Conservation (phyloP, 108 stramenopile species). For the Fragilaria radians region DNA sequence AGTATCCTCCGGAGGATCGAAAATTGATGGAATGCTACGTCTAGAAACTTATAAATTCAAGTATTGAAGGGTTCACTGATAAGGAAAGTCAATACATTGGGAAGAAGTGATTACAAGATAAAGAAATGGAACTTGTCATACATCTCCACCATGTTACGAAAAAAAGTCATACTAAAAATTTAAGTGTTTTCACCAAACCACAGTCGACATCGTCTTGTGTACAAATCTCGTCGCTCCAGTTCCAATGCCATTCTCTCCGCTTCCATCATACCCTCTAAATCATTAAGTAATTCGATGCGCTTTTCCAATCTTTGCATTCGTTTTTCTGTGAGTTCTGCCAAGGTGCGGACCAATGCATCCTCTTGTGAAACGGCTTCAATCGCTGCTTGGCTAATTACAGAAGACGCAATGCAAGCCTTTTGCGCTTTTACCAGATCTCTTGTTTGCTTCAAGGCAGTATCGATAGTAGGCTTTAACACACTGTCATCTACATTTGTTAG, state of each 20-base stretch:
- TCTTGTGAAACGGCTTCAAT: conserved; percentile 30
- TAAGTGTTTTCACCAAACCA: conserved; percentile 50
- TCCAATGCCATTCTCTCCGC: conserved; percentile 83
- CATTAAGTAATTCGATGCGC: conserved; percentile 68
- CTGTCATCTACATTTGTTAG: conserved; percentile 15
- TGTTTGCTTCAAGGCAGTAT: conserved; percentile 51
- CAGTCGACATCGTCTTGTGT: conserved; percentile 76
- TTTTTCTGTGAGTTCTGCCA: conserved; percentile 67
- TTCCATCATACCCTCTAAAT: conserved; percentile 81
- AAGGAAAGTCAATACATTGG: no score
- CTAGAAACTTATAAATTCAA: no score
- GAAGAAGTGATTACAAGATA: no score
- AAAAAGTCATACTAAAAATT: no score
- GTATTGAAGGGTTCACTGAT: no score
- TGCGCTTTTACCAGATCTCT: conserved; percentile 38
- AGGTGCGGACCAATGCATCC: conserved; percentile 29
- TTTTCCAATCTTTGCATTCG: conserved; percentile 80
- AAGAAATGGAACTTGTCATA: no score
- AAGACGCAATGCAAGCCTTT: conserved; percentile 43
- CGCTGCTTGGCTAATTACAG: conserved; percentile 44
- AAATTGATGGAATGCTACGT: no score
- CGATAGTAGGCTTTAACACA: conserved; percentile 21
- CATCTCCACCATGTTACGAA: no score
- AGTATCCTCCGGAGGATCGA: no score
- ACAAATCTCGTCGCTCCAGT: conserved; percentile 81